Evolutionary conservation across 2,329 filamentous ascomycete species (phyloP), one percentile per base, ranked within the genome.

Genomic region (Lecanoromycetidae sp.): DNA sequence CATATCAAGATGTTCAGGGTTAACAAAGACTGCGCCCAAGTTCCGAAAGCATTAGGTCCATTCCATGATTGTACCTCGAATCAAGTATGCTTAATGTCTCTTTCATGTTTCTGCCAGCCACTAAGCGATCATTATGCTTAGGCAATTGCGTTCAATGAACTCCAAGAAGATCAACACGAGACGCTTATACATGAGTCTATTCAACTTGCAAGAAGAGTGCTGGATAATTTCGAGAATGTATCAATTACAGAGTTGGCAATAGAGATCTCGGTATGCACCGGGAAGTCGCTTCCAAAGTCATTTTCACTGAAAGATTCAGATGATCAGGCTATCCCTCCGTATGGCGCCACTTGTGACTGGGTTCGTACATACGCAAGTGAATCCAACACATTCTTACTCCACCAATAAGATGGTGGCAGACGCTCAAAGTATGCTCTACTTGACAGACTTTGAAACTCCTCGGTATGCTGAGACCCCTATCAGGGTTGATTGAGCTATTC

Each of bases 311-410:
- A 7, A 13, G 23, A 13, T 12, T n/a, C 23, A 76, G 74, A 77
- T 75, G 68, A 67, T 77, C 10, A 71, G 68, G 54, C 59, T 80
- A 15, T 70, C 74, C 20, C 59, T 77, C 2, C 61, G 57, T 15
- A 73, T 79, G 33, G 63, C 68, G 0, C 65, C 68, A 0, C 60
- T 73, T 41, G 59, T 79, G 35, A 69, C 60, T 1, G 74, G 74
- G 4, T 69, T 64, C 40, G 65, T 77, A 0, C 77, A 78, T 55
- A 63, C 79, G 12, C 75, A 79, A 57, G 76, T 71, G 4, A 79
- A 80, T 48, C 74, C 77, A 0, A 70, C 71, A 46, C 67, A 71
- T 41, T 38, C 36, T 15, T 69, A 74, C 0, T 76, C 76, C 52
- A 70, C 70, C 1, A 67, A 65, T 0, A 55, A 63, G 2, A 70